Conservation (phyloP, 345 rosid genomes). For the Ricinus communis region DNA sequence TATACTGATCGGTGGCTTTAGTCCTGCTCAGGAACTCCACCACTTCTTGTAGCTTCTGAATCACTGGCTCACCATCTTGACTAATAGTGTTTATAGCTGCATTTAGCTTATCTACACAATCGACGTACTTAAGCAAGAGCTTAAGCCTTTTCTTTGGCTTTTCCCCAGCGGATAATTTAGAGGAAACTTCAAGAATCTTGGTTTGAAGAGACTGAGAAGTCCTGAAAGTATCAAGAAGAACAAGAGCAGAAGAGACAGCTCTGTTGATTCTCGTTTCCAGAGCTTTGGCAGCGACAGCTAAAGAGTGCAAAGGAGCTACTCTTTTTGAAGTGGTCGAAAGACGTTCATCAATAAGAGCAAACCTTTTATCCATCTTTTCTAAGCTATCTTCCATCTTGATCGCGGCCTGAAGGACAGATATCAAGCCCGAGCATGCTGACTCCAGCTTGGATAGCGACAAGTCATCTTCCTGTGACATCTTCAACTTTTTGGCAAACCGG, state of each 20-base stretch:
- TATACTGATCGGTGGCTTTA: slow-evolving; percentile 53
- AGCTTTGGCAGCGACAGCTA: slow-evolving; percentile 54
- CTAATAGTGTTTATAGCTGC: slow-evolving; percentile 37
- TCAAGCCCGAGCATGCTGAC: slow-evolving; percentile 44
- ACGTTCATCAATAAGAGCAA: slow-evolving; percentile 37
- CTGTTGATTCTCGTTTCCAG: slow-evolving; percentile 62
- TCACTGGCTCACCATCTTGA: slow-evolving; percentile 52
- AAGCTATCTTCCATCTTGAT: slow-evolving; percentile 33
- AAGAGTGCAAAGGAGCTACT: slow-evolving; percentile 55
- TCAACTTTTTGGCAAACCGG: background rate
- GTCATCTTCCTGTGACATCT: slow-evolving; percentile 33
- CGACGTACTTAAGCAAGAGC: slow-evolving; percentile 39
- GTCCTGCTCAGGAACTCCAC: slow-evolving; percentile 81
- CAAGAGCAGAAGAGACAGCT: slow-evolving; percentile 52
- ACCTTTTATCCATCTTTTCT: slow-evolving; percentile 37
- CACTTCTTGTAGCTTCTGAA: slow-evolving; percentile 69
- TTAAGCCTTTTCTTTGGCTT: slow-evolving; percentile 37
- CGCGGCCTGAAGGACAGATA: slow-evolving; percentile 38
- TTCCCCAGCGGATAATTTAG: slow-evolving; percentile 25
- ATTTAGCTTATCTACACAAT: slow-evolving; percentile 46
- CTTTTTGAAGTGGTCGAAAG: slow-evolving; percentile 45
- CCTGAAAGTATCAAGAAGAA: slow-evolving; percentile 49
- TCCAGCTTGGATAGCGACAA: slow-evolving; percentile 38
- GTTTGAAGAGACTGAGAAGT: slow-evolving; percentile 47
- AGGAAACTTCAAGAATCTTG: slow-evolving; percentile 39